Percentiles rank a stretch among this genome's conserved stretches.
phyloP scores from a whole-genome alignment of 495 filamentous ascomycete species.

The Penicillium cosmopolitanum region DNA sequence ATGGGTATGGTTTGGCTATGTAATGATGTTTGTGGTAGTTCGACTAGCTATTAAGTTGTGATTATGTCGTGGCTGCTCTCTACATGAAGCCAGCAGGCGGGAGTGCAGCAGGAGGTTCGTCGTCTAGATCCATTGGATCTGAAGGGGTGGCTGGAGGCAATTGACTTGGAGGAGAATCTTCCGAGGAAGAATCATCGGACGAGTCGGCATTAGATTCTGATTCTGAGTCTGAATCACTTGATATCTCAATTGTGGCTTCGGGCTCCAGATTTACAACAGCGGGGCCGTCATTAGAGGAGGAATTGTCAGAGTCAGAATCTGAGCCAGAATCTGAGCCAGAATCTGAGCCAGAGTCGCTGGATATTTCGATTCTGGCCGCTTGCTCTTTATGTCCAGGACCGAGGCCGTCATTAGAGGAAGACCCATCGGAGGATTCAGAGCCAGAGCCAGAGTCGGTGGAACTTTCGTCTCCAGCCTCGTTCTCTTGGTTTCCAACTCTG shows the following conservation, averaged over 20 bases:
- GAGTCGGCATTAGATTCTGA: not conserved
- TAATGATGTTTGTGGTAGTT: constrained; percentile 10
- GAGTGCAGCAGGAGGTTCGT: constrained; percentile 1
- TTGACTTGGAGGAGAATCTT: not conserved
- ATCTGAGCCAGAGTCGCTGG: not conserved
- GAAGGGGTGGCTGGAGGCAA: not conserved
- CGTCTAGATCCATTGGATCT: constrained; percentile 9
- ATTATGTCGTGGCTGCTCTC: no score
- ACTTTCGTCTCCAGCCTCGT: not conserved
- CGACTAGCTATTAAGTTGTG: constrained; percentile 12
- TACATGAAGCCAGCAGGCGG: constrained; percentile 5
- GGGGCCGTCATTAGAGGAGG: not conserved
- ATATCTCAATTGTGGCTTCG: not conserved
- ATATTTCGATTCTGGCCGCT: not conserved
- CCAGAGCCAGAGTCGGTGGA: not conserved
- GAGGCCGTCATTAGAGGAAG: not conserved
- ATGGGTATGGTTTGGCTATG: no score
- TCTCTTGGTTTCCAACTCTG: not conserved
- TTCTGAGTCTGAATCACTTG: not conserved
- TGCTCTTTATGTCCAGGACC: not conserved
- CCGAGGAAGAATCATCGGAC: not conserved
- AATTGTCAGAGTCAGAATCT: not conserved
- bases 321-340: not conserved
- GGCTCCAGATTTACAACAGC: not conserved
- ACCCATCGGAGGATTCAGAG: not conserved